Evolutionary conservation across 1,284 basidiomycete species (phyloP).

Genomic region (Pseudozyma thailandica): DNA sequence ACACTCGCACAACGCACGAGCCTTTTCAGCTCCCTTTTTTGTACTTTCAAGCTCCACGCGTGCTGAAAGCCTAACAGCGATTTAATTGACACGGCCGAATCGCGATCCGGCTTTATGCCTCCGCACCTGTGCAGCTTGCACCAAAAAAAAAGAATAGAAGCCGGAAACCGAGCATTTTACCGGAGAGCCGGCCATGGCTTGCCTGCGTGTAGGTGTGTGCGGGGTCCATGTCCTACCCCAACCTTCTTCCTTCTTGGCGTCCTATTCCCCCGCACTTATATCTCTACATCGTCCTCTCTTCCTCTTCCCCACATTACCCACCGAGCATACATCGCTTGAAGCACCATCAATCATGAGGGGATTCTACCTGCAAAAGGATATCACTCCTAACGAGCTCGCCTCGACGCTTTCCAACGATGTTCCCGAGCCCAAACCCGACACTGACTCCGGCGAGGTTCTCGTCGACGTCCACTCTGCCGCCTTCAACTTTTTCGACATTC

Average conservation of each 20-base stretch:
- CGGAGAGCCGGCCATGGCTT: slow-evolving; percentile 7
- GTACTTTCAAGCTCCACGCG: too few relatives aligned
- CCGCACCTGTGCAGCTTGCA: too few relatives aligned
- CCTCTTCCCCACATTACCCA: not conserved
- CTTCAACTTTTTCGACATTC: slow-evolving; percentile 63
- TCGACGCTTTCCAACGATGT: slow-evolving; percentile 44
- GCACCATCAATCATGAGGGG: slow-evolving; percentile 54
- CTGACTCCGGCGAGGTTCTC: slow-evolving; percentile 51
- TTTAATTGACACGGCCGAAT: too few relatives aligned
- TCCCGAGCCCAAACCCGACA: slow-evolving; percentile 44
- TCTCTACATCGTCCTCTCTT: not conserved
- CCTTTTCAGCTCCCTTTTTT: too few relatives aligned
- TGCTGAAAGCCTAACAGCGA: not conserved
- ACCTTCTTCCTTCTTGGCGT: not conserved
- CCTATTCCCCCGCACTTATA: slow-evolving; percentile 1
- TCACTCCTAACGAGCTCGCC: slow-evolving; percentile 51
- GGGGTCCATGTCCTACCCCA: not conserved
- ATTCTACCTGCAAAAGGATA: slow-evolving; percentile 60
- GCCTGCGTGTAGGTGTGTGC: not conserved
- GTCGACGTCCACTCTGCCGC: slow-evolving; percentile 70
- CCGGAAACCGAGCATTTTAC: slow-evolving; percentile 11
- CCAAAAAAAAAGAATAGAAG: slow-evolving; percentile 6
- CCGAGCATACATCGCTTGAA: too few relatives aligned
- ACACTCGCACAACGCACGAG: not conserved
- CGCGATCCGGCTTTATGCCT: too few relatives aligned